These are phyloP conservation scores for Leucaena leucocephala DNA, from an alignment of 306 rosid species.

Conservation along the genomic window DNA sequence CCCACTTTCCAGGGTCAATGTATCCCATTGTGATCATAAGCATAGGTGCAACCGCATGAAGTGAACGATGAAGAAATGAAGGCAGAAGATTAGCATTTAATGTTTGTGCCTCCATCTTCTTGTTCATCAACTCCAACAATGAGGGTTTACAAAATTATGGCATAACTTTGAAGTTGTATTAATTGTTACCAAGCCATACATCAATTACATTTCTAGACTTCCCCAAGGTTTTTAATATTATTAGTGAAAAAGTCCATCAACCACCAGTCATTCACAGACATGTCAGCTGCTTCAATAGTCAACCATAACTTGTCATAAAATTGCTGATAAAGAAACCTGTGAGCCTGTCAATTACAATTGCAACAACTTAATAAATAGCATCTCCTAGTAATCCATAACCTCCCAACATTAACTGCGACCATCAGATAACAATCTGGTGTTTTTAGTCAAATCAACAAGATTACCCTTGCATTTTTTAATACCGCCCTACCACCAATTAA, in stretches of 20 bases:
- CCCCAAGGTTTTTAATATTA: neutral
- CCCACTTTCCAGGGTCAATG: conserved; percentile 99
- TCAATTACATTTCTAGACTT: conserved; percentile 20
- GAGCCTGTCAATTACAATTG: conserved; percentile 36
- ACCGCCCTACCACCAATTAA: neutral
- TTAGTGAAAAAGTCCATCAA: conserved; percentile 17
- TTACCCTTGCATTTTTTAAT: neutral
- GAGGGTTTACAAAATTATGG: conserved; percentile 28
- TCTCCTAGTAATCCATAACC: conserved; percentile 18
- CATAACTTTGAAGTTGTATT: conserved; percentile 41
- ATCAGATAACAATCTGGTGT: conserved; percentile 38
- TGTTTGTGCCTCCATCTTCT: conserved; percentile 58
- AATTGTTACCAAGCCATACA: conserved; percentile 35
- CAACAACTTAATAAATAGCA: conserved; percentile 31
- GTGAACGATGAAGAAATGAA: conserved; percentile 49
- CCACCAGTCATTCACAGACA: conserved; percentile 26
- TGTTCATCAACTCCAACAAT: conserved; percentile 36
- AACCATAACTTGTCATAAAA: conserved; percentile 16
- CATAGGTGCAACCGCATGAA: conserved; percentile 65
- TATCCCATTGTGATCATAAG: conserved; percentile 84
- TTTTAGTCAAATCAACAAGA: conserved; percentile 21
- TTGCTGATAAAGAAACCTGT: conserved; percentile 25
- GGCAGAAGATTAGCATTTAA: conserved; percentile 39
- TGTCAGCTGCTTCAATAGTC: conserved; percentile 29
- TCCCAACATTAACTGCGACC: conserved; percentile 40